These are phyloP conservation scores for Ploettnerulaceae sp. DNA, from an alignment of 2,329 filamentous ascomycete genomes.

Conservation along the genomic window DNA sequence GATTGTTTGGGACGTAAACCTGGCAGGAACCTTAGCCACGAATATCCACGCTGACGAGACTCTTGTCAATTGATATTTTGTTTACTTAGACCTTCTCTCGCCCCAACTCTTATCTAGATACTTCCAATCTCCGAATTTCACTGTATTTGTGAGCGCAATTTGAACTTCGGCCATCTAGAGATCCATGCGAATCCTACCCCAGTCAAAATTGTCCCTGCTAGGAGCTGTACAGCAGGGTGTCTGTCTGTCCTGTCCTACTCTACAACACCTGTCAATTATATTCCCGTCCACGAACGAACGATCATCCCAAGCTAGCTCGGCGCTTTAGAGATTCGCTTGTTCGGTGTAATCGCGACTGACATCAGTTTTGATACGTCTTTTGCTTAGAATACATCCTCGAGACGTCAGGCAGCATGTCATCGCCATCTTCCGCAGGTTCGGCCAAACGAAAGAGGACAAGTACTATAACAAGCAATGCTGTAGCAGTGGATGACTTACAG, in stretches of 20 bases:
- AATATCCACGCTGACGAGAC: too few relatives aligned
- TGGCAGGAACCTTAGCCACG: too few relatives aligned
- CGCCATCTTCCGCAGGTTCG: conserved; percentile 34
- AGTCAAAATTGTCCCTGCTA: conserved; percentile 1
- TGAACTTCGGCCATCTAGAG: conserved; percentile 1
- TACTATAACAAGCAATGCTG: conserved; percentile 44
- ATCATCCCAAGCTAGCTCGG: too few relatives aligned
- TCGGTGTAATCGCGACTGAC: too few relatives aligned
- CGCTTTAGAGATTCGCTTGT: too few relatives aligned
- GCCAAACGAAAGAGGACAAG: conserved; percentile 77
- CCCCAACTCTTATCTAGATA: too few relatives aligned
- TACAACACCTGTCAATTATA: background rate
- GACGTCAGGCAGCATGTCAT: conserved; percentile 30
- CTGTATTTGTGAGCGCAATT: too few relatives aligned
- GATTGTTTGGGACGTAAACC: too few relatives aligned
- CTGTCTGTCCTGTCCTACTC: conserved; percentile 1
- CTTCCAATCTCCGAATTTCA: too few relatives aligned
- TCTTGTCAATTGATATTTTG: too few relatives aligned
- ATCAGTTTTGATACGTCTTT: background rate
- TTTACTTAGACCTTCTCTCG: too few relatives aligned
- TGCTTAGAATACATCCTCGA: background rate
- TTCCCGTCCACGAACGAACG: background rate
- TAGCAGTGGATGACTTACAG: conserved; percentile 52
- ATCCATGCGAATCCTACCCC: conserved; percentile 4
- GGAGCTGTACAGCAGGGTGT: background rate